Base-by-base conservation (phyloP, 148 eudicot species). In the Vaccinium darrowii region DNA sequence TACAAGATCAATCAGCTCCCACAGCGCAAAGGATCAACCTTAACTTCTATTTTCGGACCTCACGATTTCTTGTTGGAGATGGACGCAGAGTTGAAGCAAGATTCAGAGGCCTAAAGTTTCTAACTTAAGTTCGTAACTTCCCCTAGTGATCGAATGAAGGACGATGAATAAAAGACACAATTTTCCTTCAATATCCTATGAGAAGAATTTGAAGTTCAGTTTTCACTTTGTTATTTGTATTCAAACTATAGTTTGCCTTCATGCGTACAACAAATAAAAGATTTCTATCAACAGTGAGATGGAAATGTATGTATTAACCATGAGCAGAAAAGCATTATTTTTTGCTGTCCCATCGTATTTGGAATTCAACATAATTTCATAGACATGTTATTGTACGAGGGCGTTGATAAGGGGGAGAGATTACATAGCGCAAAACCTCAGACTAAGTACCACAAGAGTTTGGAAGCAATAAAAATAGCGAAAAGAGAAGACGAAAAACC, bases 1-100 rank as follows among this genome's bases (percentile, higher is more conserved):
- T 85, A 83, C 14, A 89, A 88, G 65, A 94, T 94, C 50, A 81
- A 89, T 39, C 81, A 85, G 36, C 90, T 95, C 33, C 94, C 98
- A 21, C 94, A 95, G 86, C 89, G 88, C 80, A 87, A 94, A 90
- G 91, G 92, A 71, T 86, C 85, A n/a, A 33, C 49, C 75, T 43
- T 82, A 43, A 50, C 82, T 71, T 56, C 84, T 58, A 2, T 65
- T 30, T 67, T 58, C 9, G 87, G 82, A 65, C 85, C 75, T 50
- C 82, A 82, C 12, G 77, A 85, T n/a, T 52, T 88, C 36, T 10
- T 82, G 13, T 0, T 60, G 19, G 87, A 69, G 83, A 11, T 88
- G n/a, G 89, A 88, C 25, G 80, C 80, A 1, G 89, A 67, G 13
- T 10, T 60, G 25, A 85, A 69, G 81, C 25, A 85, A 33, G 89